phyloP scores from a whole-genome alignment of 192 early-diverging fungal species.

The Entomortierella beljakovae region DNA sequence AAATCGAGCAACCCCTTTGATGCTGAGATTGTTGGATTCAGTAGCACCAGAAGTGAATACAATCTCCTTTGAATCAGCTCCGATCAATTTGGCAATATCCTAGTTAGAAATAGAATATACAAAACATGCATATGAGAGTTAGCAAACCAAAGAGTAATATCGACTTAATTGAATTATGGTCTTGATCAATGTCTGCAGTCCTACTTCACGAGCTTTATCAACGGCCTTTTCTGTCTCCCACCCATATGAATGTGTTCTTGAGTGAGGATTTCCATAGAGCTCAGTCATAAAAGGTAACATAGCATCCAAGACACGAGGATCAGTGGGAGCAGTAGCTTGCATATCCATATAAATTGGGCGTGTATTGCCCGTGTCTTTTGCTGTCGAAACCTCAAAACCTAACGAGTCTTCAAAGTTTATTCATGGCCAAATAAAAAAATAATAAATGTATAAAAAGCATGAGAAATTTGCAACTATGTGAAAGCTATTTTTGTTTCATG shows the following conservation, averaged over 20 bases:
- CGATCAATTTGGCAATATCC: conserved; percentile 88
- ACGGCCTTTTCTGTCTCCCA: conserved; percentile 96
- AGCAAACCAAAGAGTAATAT: not conserved
- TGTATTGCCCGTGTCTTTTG: conserved; percentile 43
- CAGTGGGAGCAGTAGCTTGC: conserved; percentile 94
- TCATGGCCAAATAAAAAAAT: too few species aligned
- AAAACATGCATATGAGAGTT: not conserved
- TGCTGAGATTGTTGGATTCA: conserved; percentile 94
- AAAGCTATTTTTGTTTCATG: not conserved
- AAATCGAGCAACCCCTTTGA: conserved; percentile 96
- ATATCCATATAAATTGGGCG: conserved; percentile 95
- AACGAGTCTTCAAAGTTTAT: too few species aligned
- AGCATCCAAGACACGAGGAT: conserved; percentile 91
- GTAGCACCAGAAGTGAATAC: conserved; percentile 97
- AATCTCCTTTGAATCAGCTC: conserved; percentile 96
- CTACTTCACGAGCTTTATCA: conserved; percentile 86
- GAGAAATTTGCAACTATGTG: too few species aligned
- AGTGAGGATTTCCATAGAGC: conserved; percentile 95
- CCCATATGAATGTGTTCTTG: conserved; percentile 95
- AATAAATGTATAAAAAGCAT: too few species aligned
- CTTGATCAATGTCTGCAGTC: not conserved
- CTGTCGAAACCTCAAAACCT: conserved; percentile 59
- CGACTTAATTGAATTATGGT: not conserved
- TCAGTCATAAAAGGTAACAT: conserved; percentile 97
- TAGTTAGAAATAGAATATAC: conserved; percentile 39